A percentile compares a stretch with the other conserved stretches of the same genome.
These are phyloP conservation scores for Dalechampia spathulata DNA, from an alignment of 441 rosid genomes.

Conservation along the genomic window DNA sequence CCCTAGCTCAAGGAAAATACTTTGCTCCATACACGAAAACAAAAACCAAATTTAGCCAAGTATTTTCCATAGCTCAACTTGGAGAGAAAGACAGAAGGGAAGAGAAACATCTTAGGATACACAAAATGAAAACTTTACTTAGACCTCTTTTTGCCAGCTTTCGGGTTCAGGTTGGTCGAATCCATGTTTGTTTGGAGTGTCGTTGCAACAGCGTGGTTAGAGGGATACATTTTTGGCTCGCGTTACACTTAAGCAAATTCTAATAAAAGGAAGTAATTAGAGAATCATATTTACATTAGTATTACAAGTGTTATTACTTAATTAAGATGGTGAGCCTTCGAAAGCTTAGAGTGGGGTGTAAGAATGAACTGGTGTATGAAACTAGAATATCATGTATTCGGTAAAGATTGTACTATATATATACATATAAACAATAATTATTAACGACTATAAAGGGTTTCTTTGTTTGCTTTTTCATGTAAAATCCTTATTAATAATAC, in stretches of 20 bases:
- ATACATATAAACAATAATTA: no score
- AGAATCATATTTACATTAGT: no score
- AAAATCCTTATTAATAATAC: no score
- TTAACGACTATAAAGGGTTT: no score
- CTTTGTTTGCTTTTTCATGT: no score
- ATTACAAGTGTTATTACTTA: conserved; percentile 6
- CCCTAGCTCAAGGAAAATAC: no score
- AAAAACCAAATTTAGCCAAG: no score
- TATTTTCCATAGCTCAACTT: not conserved
- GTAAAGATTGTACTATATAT: not conserved
- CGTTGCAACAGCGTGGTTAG: no score
- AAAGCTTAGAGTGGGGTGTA: conserved; percentile 22
- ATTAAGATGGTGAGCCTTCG: conserved; percentile 13
- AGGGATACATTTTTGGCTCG: no score
- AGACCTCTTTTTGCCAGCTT: not conserved
- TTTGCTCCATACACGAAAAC: no score
- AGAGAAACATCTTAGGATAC: not conserved
- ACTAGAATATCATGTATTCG: conserved; percentile 13
- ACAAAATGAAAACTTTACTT: no score
- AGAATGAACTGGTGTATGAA: conserved; percentile 12
- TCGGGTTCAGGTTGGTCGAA: not conserved
- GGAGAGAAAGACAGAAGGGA: not conserved
- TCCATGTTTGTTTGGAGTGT: not conserved
- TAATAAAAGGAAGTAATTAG: not conserved
- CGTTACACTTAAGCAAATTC: not conserved